phyloP scores from a whole-genome alignment of 495 filamentous ascomycete species.

The Trichoderma reesei region DNA sequence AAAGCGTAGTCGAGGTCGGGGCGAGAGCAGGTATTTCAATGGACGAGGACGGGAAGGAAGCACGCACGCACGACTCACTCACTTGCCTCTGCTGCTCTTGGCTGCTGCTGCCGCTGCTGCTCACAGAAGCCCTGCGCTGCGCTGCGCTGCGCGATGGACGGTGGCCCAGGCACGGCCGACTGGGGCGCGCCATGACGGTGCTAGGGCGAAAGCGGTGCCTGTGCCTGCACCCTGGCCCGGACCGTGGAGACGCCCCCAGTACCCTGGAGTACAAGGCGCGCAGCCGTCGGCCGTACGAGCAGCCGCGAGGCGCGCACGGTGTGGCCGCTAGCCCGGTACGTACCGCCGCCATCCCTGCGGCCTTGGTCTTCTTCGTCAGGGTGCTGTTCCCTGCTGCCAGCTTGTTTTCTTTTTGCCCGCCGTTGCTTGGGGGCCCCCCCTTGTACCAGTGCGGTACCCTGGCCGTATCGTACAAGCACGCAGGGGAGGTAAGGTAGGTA shows the following conservation, averaged over 20 bases:
- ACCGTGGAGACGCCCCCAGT: not conserved
- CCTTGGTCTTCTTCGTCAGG: too few species aligned
- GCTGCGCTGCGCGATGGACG: not conserved
- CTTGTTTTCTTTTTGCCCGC: too few species aligned
- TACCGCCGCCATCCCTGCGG: not conserved
- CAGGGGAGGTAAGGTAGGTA: too few species aligned
- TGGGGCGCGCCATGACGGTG: slow-evolving; percentile 1
- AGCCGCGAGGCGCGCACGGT: not conserved
- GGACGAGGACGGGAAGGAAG: not conserved
- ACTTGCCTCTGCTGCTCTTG: too few species aligned
- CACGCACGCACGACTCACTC: not conserved
- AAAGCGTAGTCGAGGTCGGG: not conserved
- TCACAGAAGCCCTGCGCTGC: not conserved
- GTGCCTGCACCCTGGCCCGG: too few species aligned
- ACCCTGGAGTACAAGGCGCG: not conserved
- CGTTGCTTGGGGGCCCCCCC: too few species aligned
- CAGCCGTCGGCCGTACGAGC: not conserved
- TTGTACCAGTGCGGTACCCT: too few species aligned
- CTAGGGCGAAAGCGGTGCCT: slow-evolving; percentile 4
- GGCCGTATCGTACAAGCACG: too few species aligned
- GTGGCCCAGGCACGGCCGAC: not conserved
- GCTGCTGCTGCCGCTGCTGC: too few species aligned
- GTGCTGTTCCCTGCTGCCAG: too few species aligned
- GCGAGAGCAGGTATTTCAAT: slow-evolving; percentile 10
- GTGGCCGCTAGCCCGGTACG: slow-evolving; percentile 1